These are phyloP conservation scores for Pichia paraexigua DNA, from an alignment of 805 yeast species.

Conservation along the genomic window DNA sequence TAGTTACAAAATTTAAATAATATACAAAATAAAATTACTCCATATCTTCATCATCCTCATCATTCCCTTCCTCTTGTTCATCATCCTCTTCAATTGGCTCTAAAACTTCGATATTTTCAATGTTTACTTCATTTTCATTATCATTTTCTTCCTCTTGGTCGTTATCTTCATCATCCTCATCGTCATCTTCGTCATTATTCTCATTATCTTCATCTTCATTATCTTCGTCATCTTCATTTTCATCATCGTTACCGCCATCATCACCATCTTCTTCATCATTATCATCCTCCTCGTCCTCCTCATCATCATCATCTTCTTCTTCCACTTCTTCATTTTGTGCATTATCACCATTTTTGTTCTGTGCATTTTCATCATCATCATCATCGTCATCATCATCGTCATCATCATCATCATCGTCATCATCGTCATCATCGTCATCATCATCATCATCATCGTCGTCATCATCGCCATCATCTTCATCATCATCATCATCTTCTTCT, in stretches of 20 bases:
- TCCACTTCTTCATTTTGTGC: not conserved
- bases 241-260: conserved; percentile 1
- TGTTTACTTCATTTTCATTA: not conserved
- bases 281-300: not conserved
- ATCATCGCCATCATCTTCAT: conserved; percentile 11
- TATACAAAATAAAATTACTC: not conserved
- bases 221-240: conserved; percentile 4
- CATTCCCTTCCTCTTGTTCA: not conserved
- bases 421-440: conserved; percentile 13
- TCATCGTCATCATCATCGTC: conserved; percentile 11
- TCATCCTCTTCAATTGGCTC: not conserved
- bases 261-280: conserved; percentile 1
- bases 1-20: not conserved
- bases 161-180: not conserved
- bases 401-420: conserved; percentile 18
- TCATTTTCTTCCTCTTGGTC: conserved; percentile 8
- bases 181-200: conserved; percentile 1
- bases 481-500: conserved; percentile 13
- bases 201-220: not conserved
- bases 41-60: not conserved
- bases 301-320: not conserved
- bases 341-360: not conserved
- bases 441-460: no score
- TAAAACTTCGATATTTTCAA: not conserved
- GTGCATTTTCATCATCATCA: not conserved